Evolutionary conservation across 305 asterid species (phyloP).

Genomic region (Solanum chacoense): DNA sequence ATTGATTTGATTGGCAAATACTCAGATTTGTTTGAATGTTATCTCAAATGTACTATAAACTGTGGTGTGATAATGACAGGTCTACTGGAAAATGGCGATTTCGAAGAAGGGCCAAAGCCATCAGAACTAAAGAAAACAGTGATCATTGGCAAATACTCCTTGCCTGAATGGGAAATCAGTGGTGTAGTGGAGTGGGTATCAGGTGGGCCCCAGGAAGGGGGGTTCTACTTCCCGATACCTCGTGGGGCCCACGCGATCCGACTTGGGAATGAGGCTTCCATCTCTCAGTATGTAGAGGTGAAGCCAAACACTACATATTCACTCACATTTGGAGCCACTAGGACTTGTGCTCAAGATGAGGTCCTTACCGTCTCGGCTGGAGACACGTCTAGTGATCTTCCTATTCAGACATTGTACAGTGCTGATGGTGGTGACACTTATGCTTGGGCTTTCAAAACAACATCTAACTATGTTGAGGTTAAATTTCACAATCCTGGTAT

Average conservation of each 20-base stretch:
- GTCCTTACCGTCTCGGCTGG: conserved; percentile 44
- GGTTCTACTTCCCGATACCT: conserved; percentile 52
- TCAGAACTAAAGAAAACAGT: conserved; percentile 43
- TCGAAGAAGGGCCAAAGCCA: conserved; percentile 51
- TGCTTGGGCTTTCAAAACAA: conserved; percentile 61
- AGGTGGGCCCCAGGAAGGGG: conserved; percentile 72
- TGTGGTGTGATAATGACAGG: conserved; percentile 17
- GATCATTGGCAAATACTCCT: conserved; percentile 48
- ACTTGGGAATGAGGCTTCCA: conserved; percentile 67
- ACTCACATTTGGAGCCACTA: conserved; percentile 59
- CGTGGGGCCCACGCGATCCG: conserved; percentile 62
- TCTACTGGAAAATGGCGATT: conserved; percentile 55
- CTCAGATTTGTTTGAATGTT: background rate
- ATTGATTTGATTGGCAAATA: background rate
- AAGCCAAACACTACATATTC: conserved; percentile 27
- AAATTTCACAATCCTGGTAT: conserved; percentile 58
- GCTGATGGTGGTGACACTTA: conserved; percentile 71
- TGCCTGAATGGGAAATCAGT: conserved; percentile 62
- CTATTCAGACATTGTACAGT: conserved; percentile 66
- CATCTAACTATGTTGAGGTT: conserved; percentile 31
- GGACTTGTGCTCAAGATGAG: conserved; percentile 84
- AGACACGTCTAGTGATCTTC: conserved; percentile 40
- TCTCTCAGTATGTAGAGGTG: conserved; percentile 41
- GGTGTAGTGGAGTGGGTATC: conserved; percentile 64
- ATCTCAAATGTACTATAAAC: background rate